Evolutionary conservation across 2,329 filamentous ascomycete genomes (phyloP).

Genomic region (Chaetothyriales sp.): DNA sequence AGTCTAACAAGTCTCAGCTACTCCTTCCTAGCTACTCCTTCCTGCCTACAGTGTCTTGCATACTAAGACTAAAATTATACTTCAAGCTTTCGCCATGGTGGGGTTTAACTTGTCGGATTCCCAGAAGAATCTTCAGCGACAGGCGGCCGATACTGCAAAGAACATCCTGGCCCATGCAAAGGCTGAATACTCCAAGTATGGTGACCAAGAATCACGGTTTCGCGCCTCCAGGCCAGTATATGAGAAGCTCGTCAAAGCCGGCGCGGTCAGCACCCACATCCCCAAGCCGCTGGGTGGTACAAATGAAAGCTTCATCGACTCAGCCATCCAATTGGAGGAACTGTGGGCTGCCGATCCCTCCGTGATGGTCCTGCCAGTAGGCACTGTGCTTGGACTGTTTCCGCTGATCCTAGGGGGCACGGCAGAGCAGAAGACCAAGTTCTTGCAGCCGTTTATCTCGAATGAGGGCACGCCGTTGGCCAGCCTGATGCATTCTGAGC

Average conservation of each 20-base stretch:
- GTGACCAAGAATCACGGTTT: constrained; percentile 24
- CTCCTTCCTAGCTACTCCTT: no score
- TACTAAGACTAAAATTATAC: no score
- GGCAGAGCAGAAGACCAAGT: constrained; percentile 26
- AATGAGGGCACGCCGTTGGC: constrained; percentile 34
- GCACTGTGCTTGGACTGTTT: constrained; percentile 37
- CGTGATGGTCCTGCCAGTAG: constrained; percentile 36
- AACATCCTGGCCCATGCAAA: no score
- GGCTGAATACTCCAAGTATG: no score
- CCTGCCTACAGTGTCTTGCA: no score
- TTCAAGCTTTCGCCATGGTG: no score
- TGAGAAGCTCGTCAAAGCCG: constrained; percentile 27
- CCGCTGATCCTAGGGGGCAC: constrained; percentile 35
- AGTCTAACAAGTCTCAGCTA: no score
- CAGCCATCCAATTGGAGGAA: constrained; percentile 38
- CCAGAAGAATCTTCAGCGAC: no score
- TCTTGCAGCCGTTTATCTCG: constrained; percentile 35
- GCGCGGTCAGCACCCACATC: constrained; percentile 35
- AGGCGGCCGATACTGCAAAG: no score
- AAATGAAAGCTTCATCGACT: constrained; percentile 32
- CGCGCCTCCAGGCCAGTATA: constrained; percentile 35
- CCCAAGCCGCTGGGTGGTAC: constrained; percentile 33
- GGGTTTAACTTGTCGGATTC: no score
- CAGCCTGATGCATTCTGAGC: constrained; percentile 38
- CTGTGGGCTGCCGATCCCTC: constrained; percentile 38